phyloP scores from a whole-genome alignment of 164 flowering plant genomes.

The Nymphaea colorata region DNA sequence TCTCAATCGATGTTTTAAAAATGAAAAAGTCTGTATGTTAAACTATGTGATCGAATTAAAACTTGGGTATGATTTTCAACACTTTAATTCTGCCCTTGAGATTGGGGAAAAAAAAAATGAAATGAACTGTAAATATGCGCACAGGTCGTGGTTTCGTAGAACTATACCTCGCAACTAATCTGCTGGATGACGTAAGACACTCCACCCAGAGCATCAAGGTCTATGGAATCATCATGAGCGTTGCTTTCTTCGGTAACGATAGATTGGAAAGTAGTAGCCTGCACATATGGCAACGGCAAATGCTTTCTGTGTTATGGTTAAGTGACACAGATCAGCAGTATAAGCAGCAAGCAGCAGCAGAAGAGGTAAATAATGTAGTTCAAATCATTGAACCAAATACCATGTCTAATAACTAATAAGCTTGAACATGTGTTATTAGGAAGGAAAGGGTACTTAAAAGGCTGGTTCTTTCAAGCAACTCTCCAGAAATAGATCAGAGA shows the following conservation, averaged over 20 bases:
- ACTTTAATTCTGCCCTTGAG: too few relatives aligned
- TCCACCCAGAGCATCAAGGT: slow-evolving; percentile 10
- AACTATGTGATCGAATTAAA: too few relatives aligned
- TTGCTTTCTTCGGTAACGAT: slow-evolving; percentile 22
- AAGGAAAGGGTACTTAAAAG: not conserved
- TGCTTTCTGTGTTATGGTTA: not conserved
- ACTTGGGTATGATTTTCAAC: too few relatives aligned
- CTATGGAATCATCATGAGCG: not conserved
- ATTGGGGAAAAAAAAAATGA: too few relatives aligned
- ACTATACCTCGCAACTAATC: slow-evolving; percentile 46
- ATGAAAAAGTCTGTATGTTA: too few relatives aligned
- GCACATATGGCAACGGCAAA: not conserved
- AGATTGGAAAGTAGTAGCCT: not conserved
- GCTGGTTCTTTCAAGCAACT: not conserved
- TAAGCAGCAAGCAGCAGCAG: too few relatives aligned
- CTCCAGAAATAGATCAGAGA: not conserved
- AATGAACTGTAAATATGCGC: too few relatives aligned
- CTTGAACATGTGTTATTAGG: not conserved
- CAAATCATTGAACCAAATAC: too few relatives aligned
- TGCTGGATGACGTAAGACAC: slow-evolving; percentile 24
- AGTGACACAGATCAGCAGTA: not conserved
- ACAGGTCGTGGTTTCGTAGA: not conserved
- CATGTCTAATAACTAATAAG: too few relatives aligned
- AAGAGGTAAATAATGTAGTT: too few relatives aligned
- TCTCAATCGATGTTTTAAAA: too few relatives aligned